Percentiles rank a stretch among this genome's conserved stretches.
These are phyloP conservation scores for Fusarium pilosicola DNA, from an alignment of 2,329 filamentous ascomycete species.

Conservation along the genomic window DNA sequence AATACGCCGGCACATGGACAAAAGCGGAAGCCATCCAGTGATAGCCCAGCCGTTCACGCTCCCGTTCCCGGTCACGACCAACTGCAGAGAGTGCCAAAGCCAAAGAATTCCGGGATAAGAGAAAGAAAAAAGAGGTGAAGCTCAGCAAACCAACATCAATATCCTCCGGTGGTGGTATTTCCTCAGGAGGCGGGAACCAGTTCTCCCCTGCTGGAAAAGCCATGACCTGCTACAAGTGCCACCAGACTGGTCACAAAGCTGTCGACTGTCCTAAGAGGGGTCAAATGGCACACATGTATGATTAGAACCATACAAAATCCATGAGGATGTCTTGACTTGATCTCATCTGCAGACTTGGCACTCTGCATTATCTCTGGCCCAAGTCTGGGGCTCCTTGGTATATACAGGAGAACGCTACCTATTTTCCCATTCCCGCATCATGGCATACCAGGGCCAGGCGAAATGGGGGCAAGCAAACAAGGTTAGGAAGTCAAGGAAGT, in stretches of 20 bases:
- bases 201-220: slow-evolving; percentile 37
- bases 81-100: slow-evolving; percentile 46
- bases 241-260: slow-evolving; percentile 68
- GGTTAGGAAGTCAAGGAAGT: background rate
- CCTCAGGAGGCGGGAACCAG: slow-evolving; percentile 49
- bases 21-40: slow-evolving; percentile 44
- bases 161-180: slow-evolving; percentile 56
- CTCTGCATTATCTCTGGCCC: background rate
- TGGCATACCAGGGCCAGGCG: background rate
- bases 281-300: background rate
- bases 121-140: slow-evolving; percentile 73
- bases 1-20: slow-evolving; percentile 38
- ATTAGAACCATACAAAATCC: background rate
- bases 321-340: background rate
- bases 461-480: background rate
- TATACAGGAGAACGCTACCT: background rate
- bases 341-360: background rate
- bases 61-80: slow-evolving; percentile 46
- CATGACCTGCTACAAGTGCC: slow-evolving; percentile 68
- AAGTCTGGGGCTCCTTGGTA: background rate
- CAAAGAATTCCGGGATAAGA: slow-evolving; percentile 65
- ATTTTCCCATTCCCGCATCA: background rate
- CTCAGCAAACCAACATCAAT: slow-evolving; percentile 71
- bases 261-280: slow-evolving; percentile 61
- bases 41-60: slow-evolving; percentile 46